A percentile compares a stretch with the other conserved stretches of the same genome.
phyloP scores from a whole-genome alignment of 345 rosid genomes.

The Schrenkiella parvula region DNA sequence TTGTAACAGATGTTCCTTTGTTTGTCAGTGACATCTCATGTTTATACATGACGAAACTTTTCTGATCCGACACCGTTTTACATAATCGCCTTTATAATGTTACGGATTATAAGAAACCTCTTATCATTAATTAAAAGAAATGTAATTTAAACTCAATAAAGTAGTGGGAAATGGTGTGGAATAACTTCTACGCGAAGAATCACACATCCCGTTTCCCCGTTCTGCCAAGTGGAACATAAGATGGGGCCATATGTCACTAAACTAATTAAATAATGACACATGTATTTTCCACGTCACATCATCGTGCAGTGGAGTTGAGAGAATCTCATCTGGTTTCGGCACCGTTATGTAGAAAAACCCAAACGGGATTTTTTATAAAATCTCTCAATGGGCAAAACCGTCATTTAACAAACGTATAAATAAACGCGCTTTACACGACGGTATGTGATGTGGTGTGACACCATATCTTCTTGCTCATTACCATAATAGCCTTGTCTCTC shows the following conservation, averaged over 20 bases:
- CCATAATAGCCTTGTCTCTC: not conserved
- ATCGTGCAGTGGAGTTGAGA: slow-evolving; percentile 16
- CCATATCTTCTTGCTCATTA: not conserved
- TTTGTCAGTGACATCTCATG: slow-evolving; percentile 10
- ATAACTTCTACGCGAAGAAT: slow-evolving; percentile 29
- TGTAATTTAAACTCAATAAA: not conserved
- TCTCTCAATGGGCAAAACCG: slow-evolving; percentile 2
- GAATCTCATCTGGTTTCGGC: slow-evolving; percentile 3
- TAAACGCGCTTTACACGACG: slow-evolving; percentile 27
- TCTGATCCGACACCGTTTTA: not conserved
- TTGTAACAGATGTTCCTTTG: not conserved
- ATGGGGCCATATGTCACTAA: slow-evolving; percentile 21
- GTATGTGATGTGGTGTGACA: slow-evolving; percentile 10
- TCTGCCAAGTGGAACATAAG: slow-evolving; percentile 21
- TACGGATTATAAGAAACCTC: not conserved
- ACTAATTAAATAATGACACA: not conserved
- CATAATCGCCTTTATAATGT: not conserved
- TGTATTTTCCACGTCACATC: not conserved
- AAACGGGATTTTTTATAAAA: not conserved
- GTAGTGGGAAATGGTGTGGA: slow-evolving; percentile 14
- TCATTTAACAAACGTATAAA: not conserved
- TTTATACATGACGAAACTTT: not conserved
- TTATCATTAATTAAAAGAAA: not conserved
- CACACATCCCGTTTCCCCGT: not conserved
- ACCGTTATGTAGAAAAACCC: slow-evolving; percentile 19